Evolutionary conservation across 2,329 filamentous ascomycete genomes (phyloP).

Genomic region (Penicillium sp.): DNA sequence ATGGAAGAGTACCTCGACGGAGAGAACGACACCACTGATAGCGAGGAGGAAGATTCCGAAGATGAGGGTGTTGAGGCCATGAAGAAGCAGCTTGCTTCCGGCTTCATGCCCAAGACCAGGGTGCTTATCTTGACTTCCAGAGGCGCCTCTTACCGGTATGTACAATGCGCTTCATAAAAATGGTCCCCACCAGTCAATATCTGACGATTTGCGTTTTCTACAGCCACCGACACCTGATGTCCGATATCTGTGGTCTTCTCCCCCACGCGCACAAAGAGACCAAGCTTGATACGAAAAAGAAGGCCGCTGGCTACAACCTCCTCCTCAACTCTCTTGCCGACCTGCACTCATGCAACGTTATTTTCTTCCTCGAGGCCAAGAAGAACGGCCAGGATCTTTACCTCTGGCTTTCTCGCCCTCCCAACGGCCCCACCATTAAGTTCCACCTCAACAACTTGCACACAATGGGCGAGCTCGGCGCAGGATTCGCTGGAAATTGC

Average conservation of each 20-base stretch:
- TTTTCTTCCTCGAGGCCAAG: slow-evolving; percentile 91
- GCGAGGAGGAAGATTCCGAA: slow-evolving; percentile 37
- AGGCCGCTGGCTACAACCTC: slow-evolving; percentile 60
- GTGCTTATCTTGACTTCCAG: slow-evolving; percentile 89
- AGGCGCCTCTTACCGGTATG: slow-evolving; percentile 83
- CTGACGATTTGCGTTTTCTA: slow-evolving; percentile 16
- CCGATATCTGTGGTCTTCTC: slow-evolving; percentile 83
- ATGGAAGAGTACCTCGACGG: slow-evolving; percentile 39
- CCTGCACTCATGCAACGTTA: slow-evolving; percentile 91
- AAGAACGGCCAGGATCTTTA: slow-evolving; percentile 90
- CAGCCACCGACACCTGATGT: slow-evolving; percentile 89
- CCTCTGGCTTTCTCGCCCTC: slow-evolving; percentile 87
- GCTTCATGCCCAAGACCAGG: slow-evolving; percentile 52
- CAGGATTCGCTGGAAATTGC: slow-evolving; percentile 86
- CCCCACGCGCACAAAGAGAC: slow-evolving; percentile 92
- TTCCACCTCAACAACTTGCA: slow-evolving; percentile 64
- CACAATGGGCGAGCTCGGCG: slow-evolving; percentile 91
- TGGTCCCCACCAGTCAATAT: slow-evolving; percentile 5
- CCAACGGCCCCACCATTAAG: slow-evolving; percentile 74
- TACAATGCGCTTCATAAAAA: not conserved
- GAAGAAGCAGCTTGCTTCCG: slow-evolving; percentile 36
- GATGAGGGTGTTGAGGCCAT: slow-evolving; percentile 29
- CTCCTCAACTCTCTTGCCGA: slow-evolving; percentile 75
- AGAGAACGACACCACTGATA: slow-evolving; percentile 42
- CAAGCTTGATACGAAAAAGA: slow-evolving; percentile 95